Evolutionary conservation across 75 land plant genomes (phyloP).

Genomic region (Chamaecyparis obtusa): DNA sequence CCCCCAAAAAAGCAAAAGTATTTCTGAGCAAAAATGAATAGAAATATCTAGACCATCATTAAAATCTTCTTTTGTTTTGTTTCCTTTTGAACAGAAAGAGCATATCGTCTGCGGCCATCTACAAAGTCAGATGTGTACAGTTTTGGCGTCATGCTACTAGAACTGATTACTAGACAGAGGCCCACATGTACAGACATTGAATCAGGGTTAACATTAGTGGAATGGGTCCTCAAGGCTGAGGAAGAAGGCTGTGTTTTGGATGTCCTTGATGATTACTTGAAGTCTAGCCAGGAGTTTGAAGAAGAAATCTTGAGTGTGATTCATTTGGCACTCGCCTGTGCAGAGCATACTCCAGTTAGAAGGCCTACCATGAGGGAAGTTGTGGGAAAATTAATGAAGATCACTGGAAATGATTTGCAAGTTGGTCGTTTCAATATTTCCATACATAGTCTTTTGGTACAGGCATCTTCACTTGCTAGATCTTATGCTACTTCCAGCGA

Average conservation of each 20-base stretch:
- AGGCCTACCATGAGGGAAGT: slow-evolving; percentile 13
- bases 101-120: slow-evolving; percentile 4
- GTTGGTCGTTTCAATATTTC: not conserved
- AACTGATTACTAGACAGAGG: slow-evolving; percentile 26
- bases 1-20: no score
- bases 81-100: slow-evolving; percentile 3
- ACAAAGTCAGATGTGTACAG: slow-evolving; percentile 29
- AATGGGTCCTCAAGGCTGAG: not conserved
- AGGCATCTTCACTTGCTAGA: not conserved
- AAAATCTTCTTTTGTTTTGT: not conserved
- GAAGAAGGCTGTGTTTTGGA: slow-evolving; percentile 3
- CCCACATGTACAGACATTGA: slow-evolving; percentile 10
- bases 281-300: not conserved
- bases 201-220: slow-evolving; percentile 6
- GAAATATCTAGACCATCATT: not conserved
- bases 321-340: slow-evolving; percentile 1
- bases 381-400: not conserved
- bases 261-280: slow-evolving; percentile 1
- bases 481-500: not conserved
- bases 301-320: not conserved
- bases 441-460: not conserved
- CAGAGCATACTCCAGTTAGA: slow-evolving; percentile 5
- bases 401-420: not conserved
- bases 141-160: slow-evolving; percentile 24
- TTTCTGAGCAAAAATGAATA: not conserved